Base-by-base conservation (phyloP, 1,139 yeast genomes). In the Diutina rugosa region DNA sequence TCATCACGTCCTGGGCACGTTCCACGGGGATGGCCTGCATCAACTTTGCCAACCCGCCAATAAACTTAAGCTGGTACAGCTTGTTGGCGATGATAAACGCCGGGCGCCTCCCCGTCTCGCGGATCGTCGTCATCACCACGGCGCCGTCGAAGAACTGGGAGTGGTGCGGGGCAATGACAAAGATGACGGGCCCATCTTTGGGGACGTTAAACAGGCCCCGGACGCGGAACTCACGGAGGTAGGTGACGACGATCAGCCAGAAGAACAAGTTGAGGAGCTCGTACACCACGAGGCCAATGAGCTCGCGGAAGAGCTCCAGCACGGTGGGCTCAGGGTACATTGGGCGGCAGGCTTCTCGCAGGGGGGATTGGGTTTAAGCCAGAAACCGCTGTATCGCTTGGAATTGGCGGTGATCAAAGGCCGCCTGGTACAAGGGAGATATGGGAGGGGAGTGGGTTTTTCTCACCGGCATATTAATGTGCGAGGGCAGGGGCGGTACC, bases 51-150 rank as follows among this genome's bases (percentile, higher is more conserved):
- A 82, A 71, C 2, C 77, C 65, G 2, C 90, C 89, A 57, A 86
- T 76, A 55, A 88, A 79, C 57, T 74, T 74, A 38, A 83, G 77
- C 56, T 80, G 74, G 70, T 87, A 81, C 6, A 96, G 87, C 62
- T 83, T 84, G 56, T 86, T 95, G 6, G 99, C 99, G 57, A 90
- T 87, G 61, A 83, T 73, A 59, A 81, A 77, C 21, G 83, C 69
- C 4, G 79, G 65, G 61, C 77, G 68, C 63, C 89, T 67, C 58
- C 77, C 70, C 35, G 65, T 58, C 30, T 54, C 55, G 63, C 28
- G n/a, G 6, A 49, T 49, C 26, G 70, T 68, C 21, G 74, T 65
- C 72, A 74, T 72, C 49, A 74, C 76, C 51, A 75, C 71, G 54
- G 74, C 62, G 0, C 74, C 78, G 61, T 76, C 80, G 28, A 76